phyloP scores from a whole-genome alignment of 208 protist species.

The Pavlovales sp. region DNA sequence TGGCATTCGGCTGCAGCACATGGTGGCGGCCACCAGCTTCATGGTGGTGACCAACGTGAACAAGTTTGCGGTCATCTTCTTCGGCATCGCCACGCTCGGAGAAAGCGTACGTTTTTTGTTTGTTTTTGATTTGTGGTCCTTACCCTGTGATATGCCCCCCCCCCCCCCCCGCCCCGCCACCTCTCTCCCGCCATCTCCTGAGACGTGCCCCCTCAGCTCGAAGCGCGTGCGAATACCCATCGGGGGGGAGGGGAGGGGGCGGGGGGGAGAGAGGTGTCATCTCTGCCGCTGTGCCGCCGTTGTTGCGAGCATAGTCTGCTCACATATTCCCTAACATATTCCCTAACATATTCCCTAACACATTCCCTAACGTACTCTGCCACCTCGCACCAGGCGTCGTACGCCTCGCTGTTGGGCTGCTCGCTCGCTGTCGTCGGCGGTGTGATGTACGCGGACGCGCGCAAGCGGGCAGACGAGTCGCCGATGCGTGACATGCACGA shows the following conservation, averaged over 20 bases:
- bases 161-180: no score
- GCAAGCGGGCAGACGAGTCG: not conserved
- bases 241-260: no score
- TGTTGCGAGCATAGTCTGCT: no score
- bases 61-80: slow-evolving; percentile 34
- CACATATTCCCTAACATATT: no score
- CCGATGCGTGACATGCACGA: no score
- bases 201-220: no score
- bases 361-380: no score
- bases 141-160: no score
- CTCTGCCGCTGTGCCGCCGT: not conserved
- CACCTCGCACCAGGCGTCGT: not conserved
- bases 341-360: no score
- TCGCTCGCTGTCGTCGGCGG: not conserved
- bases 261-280: no score
- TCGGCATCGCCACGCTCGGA: not conserved
- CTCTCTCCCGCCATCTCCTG: not conserved
- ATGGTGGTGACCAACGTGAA: slow-evolving; percentile 37
- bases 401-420: not conserved
- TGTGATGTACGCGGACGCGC: not conserved
- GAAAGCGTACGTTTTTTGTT: no score
- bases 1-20: slow-evolving; percentile 9
- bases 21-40: slow-evolving; percentile 30
- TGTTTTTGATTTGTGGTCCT: no score
- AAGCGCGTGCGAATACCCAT: not conserved